Evolutionary conservation across 2,329 filamentous ascomycete species (phyloP), one percentile per base, ranked within the genome.

Genomic region (Ascomycota sp.): DNA sequence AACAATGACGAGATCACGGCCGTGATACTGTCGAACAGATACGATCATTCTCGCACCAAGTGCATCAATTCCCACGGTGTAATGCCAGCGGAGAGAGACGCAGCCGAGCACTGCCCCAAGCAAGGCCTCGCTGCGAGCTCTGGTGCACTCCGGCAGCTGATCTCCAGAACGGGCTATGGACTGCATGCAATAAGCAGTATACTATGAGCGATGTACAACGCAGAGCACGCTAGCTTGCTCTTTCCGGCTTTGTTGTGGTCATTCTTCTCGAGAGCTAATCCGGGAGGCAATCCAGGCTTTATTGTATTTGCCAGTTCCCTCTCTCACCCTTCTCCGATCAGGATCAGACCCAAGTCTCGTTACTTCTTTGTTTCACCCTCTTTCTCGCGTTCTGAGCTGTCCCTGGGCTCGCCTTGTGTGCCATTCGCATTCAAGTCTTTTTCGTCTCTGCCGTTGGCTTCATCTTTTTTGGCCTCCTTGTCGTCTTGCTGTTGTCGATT

Each of bases 401-500:
- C 62, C 50, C 75, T 74, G 34, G 51, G 48, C 29, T 59, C 52
- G 6, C 51, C 48, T 34, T 55, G 56, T 22, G 43, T 41, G 26
- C 45, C 46, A 12, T 43, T 48, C 39, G 70, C 63, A 51, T 69
- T 69, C 51, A 66, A 65, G 39, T 69, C 64, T 30, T 67, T 66
- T 39, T 69, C 64, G 30, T 65, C 61, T 38, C 68, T 68, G 42
- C 59, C 53, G 40, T 73, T 74, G 17, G 42, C 39, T 46, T 78
- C 77, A 29, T 75, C 73, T 47, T 83, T 81, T 59, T 81, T 81
- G 45, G 76, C 68, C 43, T 95, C 86, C 58, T 86, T 86, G 47
- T 98, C 89, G 48, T 95, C 89, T 47, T 91, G 79, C 52, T 91
- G 81, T 57, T 95, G 85, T 52, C 86, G 71, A 59, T 98, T 98